phyloP scores from a whole-genome alignment of 306 rosid genomes.

The Lathyrus sativus region DNA sequence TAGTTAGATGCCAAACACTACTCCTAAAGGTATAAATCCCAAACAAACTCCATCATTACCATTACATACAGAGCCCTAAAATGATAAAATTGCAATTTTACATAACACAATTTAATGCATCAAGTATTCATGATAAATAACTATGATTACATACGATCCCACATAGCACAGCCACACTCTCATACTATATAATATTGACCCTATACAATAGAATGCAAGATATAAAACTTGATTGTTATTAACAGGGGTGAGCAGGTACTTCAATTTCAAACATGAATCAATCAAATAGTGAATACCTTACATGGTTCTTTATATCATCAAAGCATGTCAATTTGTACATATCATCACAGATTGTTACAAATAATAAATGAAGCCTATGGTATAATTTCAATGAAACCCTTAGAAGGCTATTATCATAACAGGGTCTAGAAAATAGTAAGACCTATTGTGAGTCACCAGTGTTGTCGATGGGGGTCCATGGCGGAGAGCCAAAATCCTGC shows the following conservation, averaged over 20 bases:
- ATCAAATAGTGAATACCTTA: no score
- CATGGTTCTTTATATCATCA: not conserved
- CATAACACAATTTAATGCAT: slow-evolving; percentile 6
- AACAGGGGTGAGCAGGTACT: not conserved
- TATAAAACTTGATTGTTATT: not conserved
- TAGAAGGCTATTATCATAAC: not conserved
- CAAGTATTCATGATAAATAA: slow-evolving; percentile 4
- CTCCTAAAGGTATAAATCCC: not conserved
- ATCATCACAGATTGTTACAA: slow-evolving; percentile 5
- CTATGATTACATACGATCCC: slow-evolving; percentile 8
- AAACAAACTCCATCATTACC: not conserved
- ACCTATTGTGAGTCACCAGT: not conserved
- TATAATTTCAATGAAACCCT: not conserved
- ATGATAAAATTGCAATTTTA: not conserved
- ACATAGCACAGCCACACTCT: not conserved
- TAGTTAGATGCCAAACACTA: not conserved
- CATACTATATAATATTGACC: not conserved
- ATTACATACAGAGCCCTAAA: not conserved
- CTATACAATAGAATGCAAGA: not conserved
- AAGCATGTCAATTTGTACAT: slow-evolving; percentile 3
- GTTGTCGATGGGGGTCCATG: no score
- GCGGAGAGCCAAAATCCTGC: no score
- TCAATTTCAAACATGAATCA: no score
- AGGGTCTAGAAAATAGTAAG: slow-evolving; percentile 13
- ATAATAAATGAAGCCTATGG: slow-evolving; percentile 7